These are phyloP conservation scores for Veloboletus limbatus DNA, from an alignment of 1,284 basidiomycete genomes.

Conservation along the genomic window DNA sequence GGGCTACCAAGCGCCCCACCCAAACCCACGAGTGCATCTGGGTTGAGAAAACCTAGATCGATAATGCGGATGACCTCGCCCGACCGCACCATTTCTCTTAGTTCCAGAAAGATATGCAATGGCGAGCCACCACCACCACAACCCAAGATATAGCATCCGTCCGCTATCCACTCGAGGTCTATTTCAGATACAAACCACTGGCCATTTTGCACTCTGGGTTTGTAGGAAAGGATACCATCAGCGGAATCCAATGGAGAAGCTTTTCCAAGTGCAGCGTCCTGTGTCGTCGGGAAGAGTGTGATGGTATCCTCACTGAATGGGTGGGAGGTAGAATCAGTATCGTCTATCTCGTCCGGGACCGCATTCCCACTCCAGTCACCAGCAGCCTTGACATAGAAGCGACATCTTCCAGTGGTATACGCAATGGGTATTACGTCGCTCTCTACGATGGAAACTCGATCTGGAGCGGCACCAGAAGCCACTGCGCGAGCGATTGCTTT, in stretches of 20 bases:
- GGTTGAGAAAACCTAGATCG: conserved; percentile 25
- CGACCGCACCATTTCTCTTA: conserved; percentile 46
- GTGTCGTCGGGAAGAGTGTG: neutral
- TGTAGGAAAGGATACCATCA: conserved; percentile 32
- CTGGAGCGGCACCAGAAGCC: conserved; percentile 40
- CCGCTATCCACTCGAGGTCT: conserved; percentile 50
- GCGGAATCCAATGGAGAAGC: conserved; percentile 11
- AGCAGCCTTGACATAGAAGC: conserved; percentile 53
- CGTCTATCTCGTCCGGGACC: conserved; percentile 26
- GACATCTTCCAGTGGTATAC: conserved; percentile 34
- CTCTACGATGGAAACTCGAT: conserved; percentile 36
- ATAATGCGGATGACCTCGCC: conserved; percentile 45
- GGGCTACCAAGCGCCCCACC: conserved; percentile 39
- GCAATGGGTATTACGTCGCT: conserved; percentile 39
- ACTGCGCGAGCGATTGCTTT: conserved; percentile 41
- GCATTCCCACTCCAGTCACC: conserved; percentile 42
- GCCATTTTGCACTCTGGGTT: conserved; percentile 31
- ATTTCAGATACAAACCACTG: conserved; percentile 42
- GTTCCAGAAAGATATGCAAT: conserved; percentile 45
- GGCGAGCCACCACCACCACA: conserved; percentile 55
- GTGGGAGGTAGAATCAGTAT: conserved; percentile 3
- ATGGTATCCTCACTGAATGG: conserved; percentile 11
- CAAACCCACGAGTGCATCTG: conserved; percentile 35
- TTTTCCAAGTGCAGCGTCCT: conserved; percentile 2
- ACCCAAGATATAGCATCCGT: conserved; percentile 53